Conservation (phyloP, 1,284 basidiomycete genomes). For the Ceratorhiza oryzae-sativae region DNA sequence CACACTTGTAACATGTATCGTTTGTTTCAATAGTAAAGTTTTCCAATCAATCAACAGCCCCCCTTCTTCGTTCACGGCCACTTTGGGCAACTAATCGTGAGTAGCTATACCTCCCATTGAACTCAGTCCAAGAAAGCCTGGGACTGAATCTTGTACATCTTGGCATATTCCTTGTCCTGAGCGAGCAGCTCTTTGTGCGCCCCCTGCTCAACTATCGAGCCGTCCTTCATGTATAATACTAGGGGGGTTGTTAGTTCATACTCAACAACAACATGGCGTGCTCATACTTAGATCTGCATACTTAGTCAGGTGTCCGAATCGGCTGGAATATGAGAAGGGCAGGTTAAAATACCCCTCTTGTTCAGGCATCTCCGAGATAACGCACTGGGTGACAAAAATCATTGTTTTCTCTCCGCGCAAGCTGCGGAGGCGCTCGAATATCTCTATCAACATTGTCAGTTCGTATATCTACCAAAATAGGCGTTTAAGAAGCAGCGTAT, state of each 20-base stretch:
- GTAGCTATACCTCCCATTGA: too few species aligned
- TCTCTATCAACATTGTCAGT: conserved; percentile 54
- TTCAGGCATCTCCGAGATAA: neutral
- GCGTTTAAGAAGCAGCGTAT: conserved; percentile 59
- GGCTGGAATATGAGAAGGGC: conserved; percentile 15
- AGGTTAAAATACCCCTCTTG: neutral
- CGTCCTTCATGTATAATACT: conserved; percentile 62
- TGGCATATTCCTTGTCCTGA: conserved; percentile 63
- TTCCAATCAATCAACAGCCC: neutral
- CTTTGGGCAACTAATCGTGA: too few species aligned
- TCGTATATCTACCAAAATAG: neutral
- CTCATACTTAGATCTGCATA: conserved; percentile 42
- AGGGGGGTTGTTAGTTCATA: neutral
- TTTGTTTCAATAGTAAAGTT: neutral
- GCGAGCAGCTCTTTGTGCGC: conserved; percentile 64
- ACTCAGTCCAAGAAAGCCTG: conserved; percentile 57
- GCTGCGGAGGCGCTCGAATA: conserved; percentile 66
- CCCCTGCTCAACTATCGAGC: conserved; percentile 63
- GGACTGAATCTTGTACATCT: conserved; percentile 69
- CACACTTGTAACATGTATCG: neutral
- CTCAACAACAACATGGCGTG: neutral
- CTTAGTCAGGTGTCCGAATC: conserved; percentile 43
- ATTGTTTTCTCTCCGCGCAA: conserved; percentile 71
- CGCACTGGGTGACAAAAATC: conserved; percentile 69
- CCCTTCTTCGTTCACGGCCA: neutral